These are phyloP conservation scores for Cardamine occulta DNA, from an alignment of 345 rosid species.

Conservation along the genomic window DNA sequence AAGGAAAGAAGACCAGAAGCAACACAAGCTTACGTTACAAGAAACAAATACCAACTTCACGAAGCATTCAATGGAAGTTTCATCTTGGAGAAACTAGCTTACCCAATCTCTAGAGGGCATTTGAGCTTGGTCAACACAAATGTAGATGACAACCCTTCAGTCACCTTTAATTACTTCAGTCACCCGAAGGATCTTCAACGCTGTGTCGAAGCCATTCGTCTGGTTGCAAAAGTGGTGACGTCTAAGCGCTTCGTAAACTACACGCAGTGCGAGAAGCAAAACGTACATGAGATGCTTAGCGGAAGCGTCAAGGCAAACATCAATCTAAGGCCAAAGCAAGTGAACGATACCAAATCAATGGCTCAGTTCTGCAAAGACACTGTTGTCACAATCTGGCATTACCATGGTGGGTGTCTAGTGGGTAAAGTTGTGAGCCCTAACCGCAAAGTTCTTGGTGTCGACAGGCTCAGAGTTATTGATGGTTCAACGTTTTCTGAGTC, in stretches of 20 bases:
- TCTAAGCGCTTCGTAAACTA: slow-evolving; percentile 67
- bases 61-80: slow-evolving; percentile 95
- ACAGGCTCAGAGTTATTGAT: slow-evolving; percentile 77
- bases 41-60: slow-evolving; percentile 62
- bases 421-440: slow-evolving; percentile 71
- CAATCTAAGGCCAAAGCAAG: slow-evolving; percentile 73
- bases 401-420: slow-evolving; percentile 92
- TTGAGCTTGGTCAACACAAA: slow-evolving; percentile 68
- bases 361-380: slow-evolving; percentile 97
- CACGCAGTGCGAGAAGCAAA: slow-evolving; percentile 55
- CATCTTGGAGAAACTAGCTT: slow-evolving; percentile 82
- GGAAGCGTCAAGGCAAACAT: slow-evolving; percentile 73
- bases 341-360: slow-evolving; percentile 78
- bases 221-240: slow-evolving; percentile 62
- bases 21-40: slow-evolving; percentile 53
- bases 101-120: slow-evolving; percentile 71
- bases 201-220: slow-evolving; percentile 75
- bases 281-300: slow-evolving; percentile 68
- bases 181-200: slow-evolving; percentile 71
- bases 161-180: slow-evolving; percentile 90
- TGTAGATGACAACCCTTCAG: slow-evolving; percentile 77
- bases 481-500: slow-evolving; percentile 79
- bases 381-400: slow-evolving; percentile 96
- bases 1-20: slow-evolving; percentile 74
- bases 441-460: slow-evolving; percentile 65